Evolutionary conservation across 1,284 basidiomycete species (phyloP).

Genomic region (Irpex sp.): DNA sequence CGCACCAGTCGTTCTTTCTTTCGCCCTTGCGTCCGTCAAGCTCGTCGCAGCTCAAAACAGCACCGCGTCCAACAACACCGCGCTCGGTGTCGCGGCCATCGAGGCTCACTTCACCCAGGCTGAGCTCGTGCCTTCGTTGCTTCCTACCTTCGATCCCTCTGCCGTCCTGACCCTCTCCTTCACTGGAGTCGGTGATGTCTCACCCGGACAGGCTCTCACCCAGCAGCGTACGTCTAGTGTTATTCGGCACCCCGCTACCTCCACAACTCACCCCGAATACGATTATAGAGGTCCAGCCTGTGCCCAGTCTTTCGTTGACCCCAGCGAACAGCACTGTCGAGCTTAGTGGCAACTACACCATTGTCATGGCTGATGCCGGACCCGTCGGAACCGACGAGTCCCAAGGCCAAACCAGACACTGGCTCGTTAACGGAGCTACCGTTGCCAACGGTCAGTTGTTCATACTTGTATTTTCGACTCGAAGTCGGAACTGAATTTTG

Average conservation of each 20-base stretch:
- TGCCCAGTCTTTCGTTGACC: slow-evolving; percentile 46
- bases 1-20: slow-evolving; percentile 11
- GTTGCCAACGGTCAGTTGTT: slow-evolving; percentile 34
- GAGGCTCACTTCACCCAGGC: slow-evolving; percentile 60
- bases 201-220: slow-evolving; percentile 57
- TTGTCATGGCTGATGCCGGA: slow-evolving; percentile 71
- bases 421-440: slow-evolving; percentile 70
- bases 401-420: slow-evolving; percentile 67
- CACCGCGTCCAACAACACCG: slow-evolving; percentile 24
- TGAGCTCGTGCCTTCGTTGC: slow-evolving; percentile 53
- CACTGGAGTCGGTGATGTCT: slow-evolving; percentile 42
- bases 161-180: slow-evolving; percentile 54
- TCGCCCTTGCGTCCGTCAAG: slow-evolving; percentile 29
- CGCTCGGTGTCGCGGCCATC: slow-evolving; percentile 46
- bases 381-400: slow-evolving; percentile 52
- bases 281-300: slow-evolving; percentile 46
- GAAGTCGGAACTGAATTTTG: too few relatives aligned
- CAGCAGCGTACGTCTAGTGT: slow-evolving; percentile 44
- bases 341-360: slow-evolving; percentile 51
- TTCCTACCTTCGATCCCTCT: slow-evolving; percentile 53
- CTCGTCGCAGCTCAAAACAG: slow-evolving; percentile 37
- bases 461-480: not conserved
- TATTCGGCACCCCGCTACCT: not conserved
- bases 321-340: slow-evolving; percentile 42
- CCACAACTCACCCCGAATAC: not conserved